phyloP scores from a whole-genome alignment of 768 basidiomycete genomes.

The Leccinum aurantiacum region DNA sequence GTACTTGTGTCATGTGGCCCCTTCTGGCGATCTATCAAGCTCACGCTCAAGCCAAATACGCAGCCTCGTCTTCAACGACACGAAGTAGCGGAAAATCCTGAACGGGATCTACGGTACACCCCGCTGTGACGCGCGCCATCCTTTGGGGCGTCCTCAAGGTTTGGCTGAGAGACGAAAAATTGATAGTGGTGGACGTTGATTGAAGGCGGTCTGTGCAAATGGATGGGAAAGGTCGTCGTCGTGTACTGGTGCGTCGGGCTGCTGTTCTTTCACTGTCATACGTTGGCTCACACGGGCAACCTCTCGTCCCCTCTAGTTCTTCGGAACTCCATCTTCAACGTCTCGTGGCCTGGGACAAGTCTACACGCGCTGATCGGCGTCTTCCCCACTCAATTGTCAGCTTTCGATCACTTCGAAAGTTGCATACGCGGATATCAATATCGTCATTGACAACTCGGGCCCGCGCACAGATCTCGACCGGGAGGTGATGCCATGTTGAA shows the following conservation, averaged over 20 bases:
- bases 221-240: conserved; percentile 81
- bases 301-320: conserved; percentile 48
- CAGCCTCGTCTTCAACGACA: conserved; percentile 79
- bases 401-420: conserved; percentile 77
- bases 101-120: conserved; percentile 81
- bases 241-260: conserved; percentile 79
- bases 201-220: conserved; percentile 82
- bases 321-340: conserved; percentile 81
- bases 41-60: conserved; percentile 28
- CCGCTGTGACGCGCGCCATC: conserved; percentile 81
- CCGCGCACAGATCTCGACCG: conserved; percentile 64
- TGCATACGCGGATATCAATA: conserved; percentile 61
- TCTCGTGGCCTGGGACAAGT: conserved; percentile 72
- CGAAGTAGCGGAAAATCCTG: conserved; percentile 63
- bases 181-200: conserved; percentile 91
- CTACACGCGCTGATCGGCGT: conserved; percentile 61
- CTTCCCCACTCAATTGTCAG: conserved; percentile 77
- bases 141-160: conserved; percentile 58
- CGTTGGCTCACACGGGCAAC: neutral
- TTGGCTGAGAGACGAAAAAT: conserved; percentile 78
- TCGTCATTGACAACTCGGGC: conserved; percentile 88
- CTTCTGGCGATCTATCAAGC: neutral
- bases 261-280: neutral
- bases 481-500: conserved; percentile 36
- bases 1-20: conserved; percentile 31